phyloP scores from a whole-genome alignment of 2,329 filamentous ascomycete genomes.

The Pseudogymnoascus sp. region DNA sequence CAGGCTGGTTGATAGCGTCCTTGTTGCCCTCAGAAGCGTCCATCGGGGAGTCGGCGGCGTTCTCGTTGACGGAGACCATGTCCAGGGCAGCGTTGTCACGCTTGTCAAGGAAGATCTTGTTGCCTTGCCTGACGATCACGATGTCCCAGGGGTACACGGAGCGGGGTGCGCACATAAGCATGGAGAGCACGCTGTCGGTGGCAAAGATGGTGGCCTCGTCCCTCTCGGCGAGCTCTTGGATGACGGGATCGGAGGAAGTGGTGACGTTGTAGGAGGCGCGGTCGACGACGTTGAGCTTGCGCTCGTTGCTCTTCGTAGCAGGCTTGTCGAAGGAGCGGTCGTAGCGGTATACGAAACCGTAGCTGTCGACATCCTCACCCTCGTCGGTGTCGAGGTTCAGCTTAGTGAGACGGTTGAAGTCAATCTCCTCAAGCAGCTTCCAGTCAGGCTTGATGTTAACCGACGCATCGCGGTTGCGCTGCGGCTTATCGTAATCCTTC shows the following conservation, averaged over 20 bases:
- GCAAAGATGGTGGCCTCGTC: conserved; percentile 95
- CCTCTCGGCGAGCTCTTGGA: conserved; percentile 93
- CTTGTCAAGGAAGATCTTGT: conserved; percentile 99
- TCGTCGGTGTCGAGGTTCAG: conserved; percentile 92
- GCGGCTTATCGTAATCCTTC: conserved; percentile 98
- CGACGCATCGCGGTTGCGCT: conserved; percentile 89
- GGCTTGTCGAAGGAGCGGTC: conserved; percentile 92
- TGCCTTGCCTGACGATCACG: conserved; percentile 82
- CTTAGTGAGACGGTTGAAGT: conserved; percentile 91
- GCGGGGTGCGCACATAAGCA: conserved; percentile 97
- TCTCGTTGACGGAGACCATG: conserved; percentile 98
- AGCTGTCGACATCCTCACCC: conserved; percentile 89
- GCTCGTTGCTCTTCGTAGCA: conserved; percentile 79
- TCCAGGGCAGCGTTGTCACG: conserved; percentile 89
- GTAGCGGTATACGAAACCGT: conserved; percentile 98
- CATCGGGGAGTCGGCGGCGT: conserved; percentile 87
- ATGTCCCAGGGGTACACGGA: conserved; percentile 98
- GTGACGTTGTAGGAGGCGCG: conserved; percentile 97
- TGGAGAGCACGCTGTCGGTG: conserved; percentile 93
- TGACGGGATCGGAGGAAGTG: conserved; percentile 89
- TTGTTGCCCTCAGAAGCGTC: conserved; percentile 89
- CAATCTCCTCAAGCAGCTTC: conserved; percentile 94
- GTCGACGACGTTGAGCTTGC: conserved; percentile 80
- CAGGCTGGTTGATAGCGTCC: conserved; percentile 90
- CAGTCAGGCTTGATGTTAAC: conserved; percentile 96